Base-by-base conservation (phyloP, 2,329 filamentous ascomycete species). In the Teratosphaeriaceae sp. region DNA sequence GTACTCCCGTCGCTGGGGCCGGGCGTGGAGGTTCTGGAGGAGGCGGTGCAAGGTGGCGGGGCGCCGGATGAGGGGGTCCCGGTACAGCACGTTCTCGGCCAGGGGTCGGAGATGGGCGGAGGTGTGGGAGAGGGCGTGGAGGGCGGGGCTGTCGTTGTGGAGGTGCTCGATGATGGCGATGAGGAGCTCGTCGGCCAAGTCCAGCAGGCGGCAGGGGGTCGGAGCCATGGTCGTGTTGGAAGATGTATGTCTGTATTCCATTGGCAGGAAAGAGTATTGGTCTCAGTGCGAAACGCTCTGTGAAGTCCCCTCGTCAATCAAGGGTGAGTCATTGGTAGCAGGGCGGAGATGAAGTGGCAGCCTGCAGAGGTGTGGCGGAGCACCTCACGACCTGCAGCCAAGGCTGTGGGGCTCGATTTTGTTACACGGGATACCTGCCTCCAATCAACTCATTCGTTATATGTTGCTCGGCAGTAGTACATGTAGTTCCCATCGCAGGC, bases 141-240 rank as follows among this genome's bases (percentile, higher is more conserved):
- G 40, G 22, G 31, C 37, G 35, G 29, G 51, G 42, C 15, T 33
- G 21, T 22, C 44, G 40, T 31, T 44, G 29, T 54, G 46, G 18
- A 57, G 40, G 5, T 55, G 51, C 27, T 52, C 51, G 24, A 55
- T 46, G 39, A 55, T 47, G 19, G 39, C 12, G 12, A 40, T 37
- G 18, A 52, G 47, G 9, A 57, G 46, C 29, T 57, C 54, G 20
- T 48, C 47, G 8, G 54, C 49, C 21, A 57, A 44, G 12, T 51
- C 51, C 19, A 55, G 38, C n/a, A 57, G 15, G 22, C 15, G 22
- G 21, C 23, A 38, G 18, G 29, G 15, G 6, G 6, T 8, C 16
- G 6, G 5, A 8, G 8, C 11, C 29, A 11, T 31, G 9, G 7
- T 16, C n/a, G n/a, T 7, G 29, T 16, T n/a, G 29, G 8, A 5